phyloP scores from a whole-genome alignment of 768 basidiomycete genomes.

The Trametopsis cervina region DNA sequence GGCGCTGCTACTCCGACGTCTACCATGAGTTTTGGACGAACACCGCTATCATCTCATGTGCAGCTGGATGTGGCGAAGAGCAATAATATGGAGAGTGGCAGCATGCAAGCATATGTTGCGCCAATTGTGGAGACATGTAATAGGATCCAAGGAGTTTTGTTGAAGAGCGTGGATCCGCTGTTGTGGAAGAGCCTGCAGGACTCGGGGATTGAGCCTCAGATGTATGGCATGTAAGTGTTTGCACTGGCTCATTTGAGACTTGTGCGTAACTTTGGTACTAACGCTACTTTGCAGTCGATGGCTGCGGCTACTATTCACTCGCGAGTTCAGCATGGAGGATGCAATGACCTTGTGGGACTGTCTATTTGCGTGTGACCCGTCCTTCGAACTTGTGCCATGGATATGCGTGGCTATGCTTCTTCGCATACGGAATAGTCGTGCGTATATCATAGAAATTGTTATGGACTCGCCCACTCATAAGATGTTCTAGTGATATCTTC shows the following conservation, averaged over 20 bases:
- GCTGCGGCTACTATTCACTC: conserved; percentile 87
- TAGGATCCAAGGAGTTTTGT: conserved; percentile 63
- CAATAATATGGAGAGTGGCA: conserved; percentile 35
- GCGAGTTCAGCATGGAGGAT: conserved; percentile 79
- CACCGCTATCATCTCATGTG: conserved; percentile 39
- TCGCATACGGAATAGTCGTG: conserved; percentile 84
- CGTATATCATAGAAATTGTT: conserved; percentile 23
- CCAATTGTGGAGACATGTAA: conserved; percentile 86
- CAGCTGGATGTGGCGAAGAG: conserved; percentile 26
- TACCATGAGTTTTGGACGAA: conserved; percentile 10
- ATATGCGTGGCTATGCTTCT: conserved; percentile 93
- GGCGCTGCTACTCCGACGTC: background rate
- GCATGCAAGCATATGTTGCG: conserved; percentile 61
- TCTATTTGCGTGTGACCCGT: conserved; percentile 81
- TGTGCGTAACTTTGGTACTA: conserved; percentile 2
- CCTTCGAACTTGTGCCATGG: conserved; percentile 75
- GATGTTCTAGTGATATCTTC: conserved; percentile 62
- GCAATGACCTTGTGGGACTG: conserved; percentile 95
- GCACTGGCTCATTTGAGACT: background rate
- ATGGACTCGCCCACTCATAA: conserved; percentile 2
- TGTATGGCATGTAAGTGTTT: conserved; percentile 85
- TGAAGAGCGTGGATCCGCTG: conserved; percentile 74
- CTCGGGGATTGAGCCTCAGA: conserved; percentile 88
- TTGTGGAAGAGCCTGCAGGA: conserved; percentile 71
- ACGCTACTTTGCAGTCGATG: conserved; percentile 57